These are phyloP conservation scores for Lentinula sp. DNA, from an alignment of 768 basidiomycete species.

Conservation along the genomic window DNA sequence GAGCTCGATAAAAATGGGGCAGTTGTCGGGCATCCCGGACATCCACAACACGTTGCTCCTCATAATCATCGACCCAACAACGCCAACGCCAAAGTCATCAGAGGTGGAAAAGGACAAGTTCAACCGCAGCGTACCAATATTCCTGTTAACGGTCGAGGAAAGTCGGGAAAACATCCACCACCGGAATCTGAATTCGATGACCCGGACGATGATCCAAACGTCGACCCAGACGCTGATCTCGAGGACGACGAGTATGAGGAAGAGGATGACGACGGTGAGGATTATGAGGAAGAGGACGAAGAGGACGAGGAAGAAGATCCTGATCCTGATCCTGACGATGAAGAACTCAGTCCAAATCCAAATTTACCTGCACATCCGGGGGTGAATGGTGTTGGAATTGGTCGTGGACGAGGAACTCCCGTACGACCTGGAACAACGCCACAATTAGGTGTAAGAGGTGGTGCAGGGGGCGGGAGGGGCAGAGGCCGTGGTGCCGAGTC, in stretches of 20 bases:
- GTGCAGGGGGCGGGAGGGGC: background rate
- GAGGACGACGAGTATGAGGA: conserved; percentile 55
- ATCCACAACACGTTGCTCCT: background rate
- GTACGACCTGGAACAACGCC: background rate
- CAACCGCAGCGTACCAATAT: conserved; percentile 1
- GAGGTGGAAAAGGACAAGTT: background rate
- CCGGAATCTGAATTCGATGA: conserved; percentile 39
- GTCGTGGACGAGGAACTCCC: background rate
- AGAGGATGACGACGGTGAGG: conserved; percentile 62
- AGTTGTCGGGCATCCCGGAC: conserved; percentile 30
- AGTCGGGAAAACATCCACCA: conserved; percentile 26
- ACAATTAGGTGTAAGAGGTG: background rate
- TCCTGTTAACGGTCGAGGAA: conserved; percentile 4
- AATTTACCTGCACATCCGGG: background rate
- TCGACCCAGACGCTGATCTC: conserved; percentile 50
- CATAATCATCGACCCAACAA: conserved; percentile 1
- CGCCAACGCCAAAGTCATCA: background rate
- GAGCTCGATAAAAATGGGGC: conserved; percentile 91
- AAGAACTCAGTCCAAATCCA: background rate
- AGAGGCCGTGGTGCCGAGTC: background rate
- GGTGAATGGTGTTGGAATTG: background rate
- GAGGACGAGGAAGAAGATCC: conserved; percentile 46
- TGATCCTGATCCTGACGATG: background rate
- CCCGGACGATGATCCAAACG: background rate
- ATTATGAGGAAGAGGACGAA: conserved; percentile 53